Evolutionary conservation across 495 filamentous ascomycete genomes (phyloP).

Genomic region (Talaromyces borbonicus): DNA sequence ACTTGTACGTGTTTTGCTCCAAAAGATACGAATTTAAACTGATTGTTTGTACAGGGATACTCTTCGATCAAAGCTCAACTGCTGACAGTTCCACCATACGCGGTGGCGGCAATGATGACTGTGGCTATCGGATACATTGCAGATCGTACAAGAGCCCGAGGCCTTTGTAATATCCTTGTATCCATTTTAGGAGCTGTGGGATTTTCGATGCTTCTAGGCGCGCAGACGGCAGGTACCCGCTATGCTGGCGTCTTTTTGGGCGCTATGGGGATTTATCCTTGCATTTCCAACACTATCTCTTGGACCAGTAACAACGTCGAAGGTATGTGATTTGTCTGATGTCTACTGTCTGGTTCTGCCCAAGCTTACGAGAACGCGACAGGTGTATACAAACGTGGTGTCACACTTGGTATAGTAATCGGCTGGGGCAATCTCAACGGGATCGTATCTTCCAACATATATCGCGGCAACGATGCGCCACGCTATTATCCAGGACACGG

Average conservation of each 20-base stretch:
- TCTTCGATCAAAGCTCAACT: constrained; percentile 62
- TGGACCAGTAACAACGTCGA: constrained; percentile 89
- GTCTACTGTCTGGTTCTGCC: neutral
- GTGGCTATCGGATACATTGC: constrained; percentile 67
- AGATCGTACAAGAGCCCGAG: constrained; percentile 68
- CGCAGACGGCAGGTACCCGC: constrained; percentile 48
- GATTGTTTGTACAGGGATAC: constrained; percentile 44
- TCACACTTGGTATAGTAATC: constrained; percentile 78
- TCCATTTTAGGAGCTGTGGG: constrained; percentile 66
- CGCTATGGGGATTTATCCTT: constrained; percentile 85
- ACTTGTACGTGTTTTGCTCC: constrained; percentile 22
- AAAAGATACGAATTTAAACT: constrained; percentile 12
- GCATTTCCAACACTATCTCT: constrained; percentile 81
- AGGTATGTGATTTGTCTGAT: constrained; percentile 23
- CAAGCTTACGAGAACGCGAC: neutral
- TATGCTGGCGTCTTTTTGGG: constrained; percentile 83
- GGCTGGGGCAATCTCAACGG: constrained; percentile 93
- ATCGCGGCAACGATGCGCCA: constrained; percentile 43
- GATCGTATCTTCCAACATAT: constrained; percentile 70
- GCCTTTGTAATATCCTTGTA: constrained; percentile 69
- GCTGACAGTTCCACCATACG: constrained; percentile 81
- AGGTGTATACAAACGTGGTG: constrained; percentile 82
- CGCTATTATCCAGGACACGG: constrained; percentile 48
- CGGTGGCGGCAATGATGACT: constrained; percentile 68
- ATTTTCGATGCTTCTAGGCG: constrained; percentile 67